Base-by-base conservation (phyloP, 257 asterid species). In the Parsonsia alboflavescens region DNA sequence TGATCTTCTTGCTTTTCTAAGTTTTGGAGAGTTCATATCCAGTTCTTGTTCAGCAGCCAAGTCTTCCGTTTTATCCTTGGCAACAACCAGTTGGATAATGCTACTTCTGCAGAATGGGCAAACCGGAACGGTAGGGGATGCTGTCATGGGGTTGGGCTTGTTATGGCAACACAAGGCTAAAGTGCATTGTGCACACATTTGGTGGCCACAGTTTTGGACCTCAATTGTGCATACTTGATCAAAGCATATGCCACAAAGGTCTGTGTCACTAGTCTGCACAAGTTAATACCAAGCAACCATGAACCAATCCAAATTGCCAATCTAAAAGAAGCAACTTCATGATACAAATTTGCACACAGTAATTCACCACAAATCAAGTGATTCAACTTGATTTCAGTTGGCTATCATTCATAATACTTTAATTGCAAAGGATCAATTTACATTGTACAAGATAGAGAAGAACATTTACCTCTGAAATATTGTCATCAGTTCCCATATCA, bases 101-200 rank as follows among this genome's bases (percentile, higher is more conserved):
- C 80, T 88, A 72, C 99, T 94, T 74, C 99, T 84, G 82, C 99
- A 94, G 71, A 94, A 94, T 3, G 99, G 99, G 85, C 98, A 94
- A 71, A 90, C 82, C 16, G 97, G 99, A 2, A 80, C 81, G 0
- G 85, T 58, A 6, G 83, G 84, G 80, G 77, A 76, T 41, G 89
- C 69, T 0, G 89, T 75, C 70, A 90, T 78, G 19, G 98, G 93
- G 79, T 89, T 91, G 21, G 99, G 97, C 83, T 94, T 94, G 81
- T 87, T 90, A 61, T 94, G 96, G 84, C 99, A 92, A 82, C 99
- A 94, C 76, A 94, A 79, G 42, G 97, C 90, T 12, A 94, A 85
- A 11, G 91, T 84, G 82, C 99, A 94, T n/a, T 89, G 97, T 11
- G 97, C 99, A 71, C 99, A 94, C 99, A 94, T 94, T 30, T 73